Evolutionary conservation across 345 rosid species (phyloP).

Genomic region (Raphanus sativus): DNA sequence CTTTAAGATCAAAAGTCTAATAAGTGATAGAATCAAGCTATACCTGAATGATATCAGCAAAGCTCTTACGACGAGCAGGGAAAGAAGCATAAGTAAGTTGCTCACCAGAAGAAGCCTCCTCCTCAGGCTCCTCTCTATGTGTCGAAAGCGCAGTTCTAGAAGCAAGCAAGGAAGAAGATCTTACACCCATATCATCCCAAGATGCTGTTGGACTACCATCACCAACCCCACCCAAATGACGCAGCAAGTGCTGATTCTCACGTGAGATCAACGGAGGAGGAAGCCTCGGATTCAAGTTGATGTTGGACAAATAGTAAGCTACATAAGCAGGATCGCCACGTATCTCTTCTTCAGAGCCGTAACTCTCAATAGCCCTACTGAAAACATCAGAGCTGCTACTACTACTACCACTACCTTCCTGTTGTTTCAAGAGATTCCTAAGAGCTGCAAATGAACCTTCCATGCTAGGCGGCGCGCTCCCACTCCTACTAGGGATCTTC

Average conservation of each 20-base stretch:
- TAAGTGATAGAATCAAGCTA: not conserved
- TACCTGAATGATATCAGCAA: constrained; percentile 94
- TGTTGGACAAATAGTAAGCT: constrained; percentile 71
- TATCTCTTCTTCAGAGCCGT: constrained; percentile 72
- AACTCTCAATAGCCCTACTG: constrained; percentile 51
- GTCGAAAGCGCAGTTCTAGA: constrained; percentile 61
- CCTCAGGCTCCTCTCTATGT: constrained; percentile 82
- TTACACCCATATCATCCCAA: constrained; percentile 54
- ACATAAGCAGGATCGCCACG: constrained; percentile 82
- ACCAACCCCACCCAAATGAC: constrained; percentile 68
- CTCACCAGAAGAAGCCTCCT: constrained; percentile 52
- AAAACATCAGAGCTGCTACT: constrained; percentile 52
- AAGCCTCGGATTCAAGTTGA: constrained; percentile 90
- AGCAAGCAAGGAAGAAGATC: constrained; percentile 41
- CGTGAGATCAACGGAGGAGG: constrained; percentile 87
- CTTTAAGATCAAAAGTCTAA: constrained; percentile 21
- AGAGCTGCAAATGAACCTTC: constrained; percentile 91
- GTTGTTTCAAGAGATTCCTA: constrained; percentile 66
- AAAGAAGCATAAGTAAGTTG: constrained; percentile 46
- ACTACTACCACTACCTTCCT: constrained; percentile 39
- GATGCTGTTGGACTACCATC: constrained; percentile 52
- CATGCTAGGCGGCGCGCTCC: constrained; percentile 97
- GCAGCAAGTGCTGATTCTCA: constrained; percentile 62
- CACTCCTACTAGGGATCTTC: constrained; percentile 72
- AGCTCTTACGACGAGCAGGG: constrained; percentile 70